A percentile compares a stretch with the other conserved stretches of the same genome.
These are phyloP conservation scores for Rhizoclosmatium globosum DNA, from an alignment of 192 early-diverging fungal genomes.

Conservation along the genomic window DNA sequence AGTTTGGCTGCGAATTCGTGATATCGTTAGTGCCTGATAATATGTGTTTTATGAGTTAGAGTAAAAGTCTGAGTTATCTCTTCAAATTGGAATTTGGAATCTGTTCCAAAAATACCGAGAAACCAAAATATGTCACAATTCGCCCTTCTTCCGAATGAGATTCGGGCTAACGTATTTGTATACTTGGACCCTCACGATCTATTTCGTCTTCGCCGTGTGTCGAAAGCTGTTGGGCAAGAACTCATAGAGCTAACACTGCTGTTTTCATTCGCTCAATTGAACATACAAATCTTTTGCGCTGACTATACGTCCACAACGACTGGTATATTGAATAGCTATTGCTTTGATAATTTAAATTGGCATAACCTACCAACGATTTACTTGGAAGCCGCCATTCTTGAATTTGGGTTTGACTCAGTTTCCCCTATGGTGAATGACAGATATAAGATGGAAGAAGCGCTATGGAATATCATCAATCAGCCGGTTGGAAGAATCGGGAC, in stretches of 20 bases:
- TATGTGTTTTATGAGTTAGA: too few relatives aligned
- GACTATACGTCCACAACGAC: not conserved
- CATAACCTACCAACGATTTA: not conserved
- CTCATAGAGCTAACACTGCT: not conserved
- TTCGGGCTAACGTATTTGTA: not conserved
- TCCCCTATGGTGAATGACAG: too few relatives aligned
- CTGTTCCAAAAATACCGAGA: not conserved
- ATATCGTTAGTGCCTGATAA: too few relatives aligned
- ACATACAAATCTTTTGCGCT: not conserved
- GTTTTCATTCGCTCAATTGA: not conserved
- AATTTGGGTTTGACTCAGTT: not conserved
- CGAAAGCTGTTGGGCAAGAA: not conserved
- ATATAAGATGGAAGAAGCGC: too few relatives aligned
- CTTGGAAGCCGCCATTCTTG: not conserved
- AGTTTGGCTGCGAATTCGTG: conserved; percentile 29
- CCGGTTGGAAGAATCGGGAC: not conserved
- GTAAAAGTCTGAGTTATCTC: too few relatives aligned
- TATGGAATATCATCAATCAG: not conserved
- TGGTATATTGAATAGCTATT: not conserved
- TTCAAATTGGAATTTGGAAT: too few relatives aligned
- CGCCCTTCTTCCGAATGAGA: not conserved
- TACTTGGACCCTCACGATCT: not conserved
- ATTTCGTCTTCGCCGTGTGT: not conserved
- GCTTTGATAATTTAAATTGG: not conserved
- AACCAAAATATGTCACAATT: not conserved